Evolutionary conservation across 306 rosid species (phyloP).

Genomic region (Cotoneaster glaucophyllus): DNA sequence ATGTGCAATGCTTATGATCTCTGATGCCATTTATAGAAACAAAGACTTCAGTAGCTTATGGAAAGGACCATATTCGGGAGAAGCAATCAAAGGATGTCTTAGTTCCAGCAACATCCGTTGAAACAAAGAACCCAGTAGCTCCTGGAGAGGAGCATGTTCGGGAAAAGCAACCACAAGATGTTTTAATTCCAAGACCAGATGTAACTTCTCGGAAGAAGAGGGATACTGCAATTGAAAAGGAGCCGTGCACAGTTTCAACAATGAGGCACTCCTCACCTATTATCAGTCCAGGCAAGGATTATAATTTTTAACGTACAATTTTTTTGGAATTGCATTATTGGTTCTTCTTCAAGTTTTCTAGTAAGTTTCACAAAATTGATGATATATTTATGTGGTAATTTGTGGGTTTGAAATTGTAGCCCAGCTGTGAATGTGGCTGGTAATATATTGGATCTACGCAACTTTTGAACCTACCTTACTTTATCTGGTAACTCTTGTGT

Average conservation of each 20-base stretch:
- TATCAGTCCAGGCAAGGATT: conserved; percentile 2
- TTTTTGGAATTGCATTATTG: not conserved
- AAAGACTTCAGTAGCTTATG: conserved; percentile 16
- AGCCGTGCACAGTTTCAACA: not conserved
- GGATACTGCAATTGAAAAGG: not conserved
- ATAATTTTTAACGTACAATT: not conserved
- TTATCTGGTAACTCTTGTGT: conserved; percentile 21
- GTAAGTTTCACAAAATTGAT: not conserved
- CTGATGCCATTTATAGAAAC: not conserved
- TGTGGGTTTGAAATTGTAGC: not conserved
- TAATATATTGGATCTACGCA: not conserved
- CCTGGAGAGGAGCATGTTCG: conserved; percentile 10
- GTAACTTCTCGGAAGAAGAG: conserved; percentile 9
- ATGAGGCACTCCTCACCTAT: conserved; percentile 4
- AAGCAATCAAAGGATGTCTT: conserved; percentile 3
- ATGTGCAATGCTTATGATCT: not conserved
- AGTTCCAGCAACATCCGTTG: not conserved
- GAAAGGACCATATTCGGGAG: conserved; percentile 7
- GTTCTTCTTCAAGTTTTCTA: not conserved
- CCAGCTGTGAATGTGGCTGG: not conserved
- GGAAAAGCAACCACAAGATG: conserved; percentile 1
- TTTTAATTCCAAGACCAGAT: not conserved
- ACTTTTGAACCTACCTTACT: not conserved
- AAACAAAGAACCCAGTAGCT: conserved; percentile 15
- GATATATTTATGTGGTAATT: not conserved